Conservation (phyloP, 108 stramenopile species). For the Cyclotella choctawhatcheeana region DNA sequence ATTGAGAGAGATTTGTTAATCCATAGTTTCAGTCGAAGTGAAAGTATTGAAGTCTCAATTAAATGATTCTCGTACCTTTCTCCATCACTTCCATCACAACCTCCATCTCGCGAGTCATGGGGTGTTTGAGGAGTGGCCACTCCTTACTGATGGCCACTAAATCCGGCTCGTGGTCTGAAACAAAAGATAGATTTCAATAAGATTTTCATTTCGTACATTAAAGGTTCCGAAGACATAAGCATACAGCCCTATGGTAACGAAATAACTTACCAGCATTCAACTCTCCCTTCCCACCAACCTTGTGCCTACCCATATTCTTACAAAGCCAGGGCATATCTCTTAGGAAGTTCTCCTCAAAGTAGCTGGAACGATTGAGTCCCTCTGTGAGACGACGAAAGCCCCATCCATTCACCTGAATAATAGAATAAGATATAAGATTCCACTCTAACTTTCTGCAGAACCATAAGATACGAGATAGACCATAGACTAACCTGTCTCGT, state of each 20-base stretch:
- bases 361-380: neutral
- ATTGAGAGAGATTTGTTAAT: too few species aligned
- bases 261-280: neutral
- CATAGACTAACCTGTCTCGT: constrained; percentile 58
- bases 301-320: neutral
- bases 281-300: neutral
- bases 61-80: too few species aligned
- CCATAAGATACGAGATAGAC: too few species aligned
- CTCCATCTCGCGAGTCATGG: neutral
- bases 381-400: neutral
- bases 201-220: neutral
- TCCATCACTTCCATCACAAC: neutral
- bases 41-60: too few species aligned
- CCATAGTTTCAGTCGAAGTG: too few species aligned
- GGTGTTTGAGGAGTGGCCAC: neutral
- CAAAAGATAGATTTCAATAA: too few species aligned
- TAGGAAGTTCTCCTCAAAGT: constrained; percentile 2
- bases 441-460: too few species aligned
- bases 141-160: neutral
- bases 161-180: neutral
- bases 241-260: neutral
- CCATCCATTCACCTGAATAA: neutral
- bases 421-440: too few species aligned
- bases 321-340: neutral
- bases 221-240: neutral